phyloP scores from a whole-genome alignment of 371 early-diverging fungal genomes.

The Zancudomyces culisetae region DNA sequence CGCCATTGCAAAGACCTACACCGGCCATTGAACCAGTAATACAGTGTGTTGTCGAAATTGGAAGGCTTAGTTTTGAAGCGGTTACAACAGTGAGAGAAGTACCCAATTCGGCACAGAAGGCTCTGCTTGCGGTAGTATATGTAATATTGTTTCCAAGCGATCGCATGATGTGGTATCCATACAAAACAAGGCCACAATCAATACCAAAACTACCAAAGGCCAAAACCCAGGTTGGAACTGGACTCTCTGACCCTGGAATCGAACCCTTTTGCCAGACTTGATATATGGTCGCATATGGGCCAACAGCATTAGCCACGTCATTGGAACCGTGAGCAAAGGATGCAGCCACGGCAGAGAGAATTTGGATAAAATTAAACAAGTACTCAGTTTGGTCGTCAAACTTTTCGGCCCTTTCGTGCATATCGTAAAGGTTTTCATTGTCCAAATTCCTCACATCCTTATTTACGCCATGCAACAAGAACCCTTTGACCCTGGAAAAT shows the following conservation, averaged over 20 bases:
- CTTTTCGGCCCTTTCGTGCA: conserved; percentile 40
- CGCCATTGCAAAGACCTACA: conserved; percentile 63
- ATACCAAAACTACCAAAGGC: conserved; percentile 62
- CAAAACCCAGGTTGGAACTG: conserved; percentile 55
- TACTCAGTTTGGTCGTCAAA: conserved; percentile 65
- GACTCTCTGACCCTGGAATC: conserved; percentile 28
- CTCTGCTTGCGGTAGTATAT: conserved; percentile 65
- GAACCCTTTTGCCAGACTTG: conserved; percentile 42
- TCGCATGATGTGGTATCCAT: conserved; percentile 53
- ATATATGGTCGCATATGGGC: conserved; percentile 54
- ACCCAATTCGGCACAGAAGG: conserved; percentile 66
- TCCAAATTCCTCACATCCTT: conserved; percentile 38
- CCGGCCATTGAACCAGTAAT: conserved; percentile 68
- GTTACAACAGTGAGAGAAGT: conserved; percentile 71
- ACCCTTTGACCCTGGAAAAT: conserved; percentile 6
- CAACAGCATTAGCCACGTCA: conserved; percentile 77
- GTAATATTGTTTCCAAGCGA: conserved; percentile 69
- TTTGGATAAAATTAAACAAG: conserved; percentile 66
- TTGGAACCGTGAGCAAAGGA: conserved; percentile 84
- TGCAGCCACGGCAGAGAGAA: conserved; percentile 63
- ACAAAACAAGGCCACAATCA: conserved; percentile 52
- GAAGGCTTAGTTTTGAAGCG: conserved; percentile 58
- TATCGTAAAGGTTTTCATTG: conserved; percentile 23
- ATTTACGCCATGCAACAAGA: conserved; percentile 25
- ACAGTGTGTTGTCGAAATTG: conserved; percentile 79